Evolutionary conservation across 1,284 basidiomycete genomes (phyloP).

Genomic region (Melampsora larici-populina): DNA sequence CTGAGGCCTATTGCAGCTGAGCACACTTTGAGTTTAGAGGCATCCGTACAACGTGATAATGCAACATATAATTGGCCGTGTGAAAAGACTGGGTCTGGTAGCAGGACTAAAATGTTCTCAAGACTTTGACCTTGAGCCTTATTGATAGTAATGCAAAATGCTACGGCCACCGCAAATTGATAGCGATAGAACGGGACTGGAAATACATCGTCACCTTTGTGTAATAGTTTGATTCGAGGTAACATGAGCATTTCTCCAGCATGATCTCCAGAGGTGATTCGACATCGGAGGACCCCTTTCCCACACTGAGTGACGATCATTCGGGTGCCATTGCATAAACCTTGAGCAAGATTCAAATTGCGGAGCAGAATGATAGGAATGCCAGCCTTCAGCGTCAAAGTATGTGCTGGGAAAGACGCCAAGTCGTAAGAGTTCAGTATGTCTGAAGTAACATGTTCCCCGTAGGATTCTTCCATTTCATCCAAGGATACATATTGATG

Average conservation of each 20-base stretch:
- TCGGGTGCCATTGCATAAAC: slow-evolving; percentile 6
- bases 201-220: not conserved
- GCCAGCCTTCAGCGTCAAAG: not conserved
- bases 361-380: not conserved
- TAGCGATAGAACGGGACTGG: not conserved
- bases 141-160: slow-evolving; percentile 18
- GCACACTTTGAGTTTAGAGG: no score
- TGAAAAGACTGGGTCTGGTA: not conserved
- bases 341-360: not conserved
- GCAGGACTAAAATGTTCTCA: not conserved
- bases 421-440: not conserved
- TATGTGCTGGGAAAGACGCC: not conserved
- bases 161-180: not conserved
- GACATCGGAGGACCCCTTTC: not conserved
- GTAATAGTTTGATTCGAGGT: not conserved
- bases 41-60: not conserved
- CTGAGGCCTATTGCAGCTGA: no score
- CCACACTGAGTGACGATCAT: not conserved
- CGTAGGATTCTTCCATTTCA: not conserved
- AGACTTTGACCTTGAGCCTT: slow-evolving; percentile 11
- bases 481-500: no score
- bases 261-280: not conserved
- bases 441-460: not conserved
- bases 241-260: not conserved
- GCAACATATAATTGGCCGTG: slow-evolving; percentile 21